A percentile compares a stretch with the other conserved stretches of the same genome.
phyloP scores from a whole-genome alignment of 805 yeast species.

The Lachancea dasiensis region DNA sequence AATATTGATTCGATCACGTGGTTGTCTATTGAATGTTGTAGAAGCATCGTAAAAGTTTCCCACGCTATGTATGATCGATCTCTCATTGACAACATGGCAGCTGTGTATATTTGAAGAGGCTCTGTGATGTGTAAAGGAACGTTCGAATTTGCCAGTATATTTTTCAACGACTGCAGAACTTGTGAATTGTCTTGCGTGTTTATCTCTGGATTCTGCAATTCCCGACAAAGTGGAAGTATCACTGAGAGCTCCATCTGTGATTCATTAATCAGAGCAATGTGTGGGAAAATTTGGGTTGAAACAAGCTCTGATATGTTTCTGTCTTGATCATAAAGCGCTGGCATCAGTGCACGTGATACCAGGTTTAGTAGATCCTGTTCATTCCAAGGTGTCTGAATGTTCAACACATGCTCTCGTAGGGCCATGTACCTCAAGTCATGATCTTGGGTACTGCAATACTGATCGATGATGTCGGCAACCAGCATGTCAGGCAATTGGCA shows the following conservation, averaged over 20 bases:
- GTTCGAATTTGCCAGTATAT: slow-evolving; percentile 8
- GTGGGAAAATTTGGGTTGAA: slow-evolving; percentile 44
- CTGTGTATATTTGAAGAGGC: slow-evolving; percentile 2
- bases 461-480: slow-evolving; percentile 11
- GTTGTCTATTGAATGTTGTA: slow-evolving; percentile 3
- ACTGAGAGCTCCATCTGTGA: slow-evolving; percentile 7
- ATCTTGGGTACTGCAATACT: slow-evolving; percentile 20
- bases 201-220: slow-evolving; percentile 1
- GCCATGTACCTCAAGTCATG: slow-evolving; percentile 38
- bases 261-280: slow-evolving; percentile 20
- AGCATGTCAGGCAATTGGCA: too few species aligned
- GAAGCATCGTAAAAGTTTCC: slow-evolving; percentile 10
- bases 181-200: slow-evolving; percentile 7
- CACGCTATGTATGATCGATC: slow-evolving; percentile 8
- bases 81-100: slow-evolving; percentile 1
- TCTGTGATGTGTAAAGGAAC: not conserved
- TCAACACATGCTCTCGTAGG: slow-evolving; percentile 84
- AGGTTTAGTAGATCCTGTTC: slow-evolving; percentile 43
- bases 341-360: slow-evolving; percentile 13
- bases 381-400: slow-evolving; percentile 53
- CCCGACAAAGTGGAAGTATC: slow-evolving; percentile 11
- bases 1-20: slow-evolving; percentile 5
- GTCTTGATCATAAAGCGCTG: slow-evolving; percentile 42
- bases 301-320: slow-evolving; percentile 37
- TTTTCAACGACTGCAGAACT: slow-evolving; percentile 17